A percentile compares a stretch with the other conserved stretches of the same genome.
Evolutionary conservation across 768 basidiomycete species (phyloP).

Genomic region (Cubamyces sp.): DNA sequence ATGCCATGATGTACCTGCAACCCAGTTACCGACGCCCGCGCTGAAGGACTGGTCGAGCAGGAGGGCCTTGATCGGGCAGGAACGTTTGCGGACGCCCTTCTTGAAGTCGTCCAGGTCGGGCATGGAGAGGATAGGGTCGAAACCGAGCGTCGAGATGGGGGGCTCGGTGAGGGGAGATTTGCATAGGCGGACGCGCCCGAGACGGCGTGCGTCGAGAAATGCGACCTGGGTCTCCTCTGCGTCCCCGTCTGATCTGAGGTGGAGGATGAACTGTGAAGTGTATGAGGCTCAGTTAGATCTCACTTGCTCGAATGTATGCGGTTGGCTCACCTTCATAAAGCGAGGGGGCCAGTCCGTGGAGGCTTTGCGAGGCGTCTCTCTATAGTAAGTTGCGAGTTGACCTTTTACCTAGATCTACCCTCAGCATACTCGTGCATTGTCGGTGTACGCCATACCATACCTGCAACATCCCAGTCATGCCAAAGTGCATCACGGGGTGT

Average conservation of each 20-base stretch:
- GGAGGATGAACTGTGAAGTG: constrained; percentile 58
- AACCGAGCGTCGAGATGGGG: constrained; percentile 73
- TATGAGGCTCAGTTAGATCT: neutral
- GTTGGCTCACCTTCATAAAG: constrained; percentile 57
- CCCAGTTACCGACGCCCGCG: constrained; percentile 84
- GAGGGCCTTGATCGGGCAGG: constrained; percentile 74
- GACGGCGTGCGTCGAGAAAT: constrained; percentile 71
- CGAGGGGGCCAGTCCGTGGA: constrained; percentile 65
- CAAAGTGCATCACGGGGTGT: constrained; percentile 76
- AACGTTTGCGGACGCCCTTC: constrained; percentile 50
- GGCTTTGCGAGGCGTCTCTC: constrained; percentile 44
- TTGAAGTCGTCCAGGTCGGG: constrained; percentile 58
- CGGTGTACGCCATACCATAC: constrained; percentile 34
- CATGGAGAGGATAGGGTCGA: constrained; percentile 77
- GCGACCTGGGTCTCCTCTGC: constrained; percentile 57
- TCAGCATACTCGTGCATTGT: neutral
- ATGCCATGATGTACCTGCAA: constrained; percentile 56
- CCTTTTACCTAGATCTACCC: constrained; percentile 51
- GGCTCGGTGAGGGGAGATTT: constrained; percentile 59
- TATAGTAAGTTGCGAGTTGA: constrained; percentile 52
- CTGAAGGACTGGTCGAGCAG: constrained; percentile 80
- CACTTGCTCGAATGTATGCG: neutral
- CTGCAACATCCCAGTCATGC: constrained; percentile 87
- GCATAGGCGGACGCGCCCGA: constrained; percentile 71
- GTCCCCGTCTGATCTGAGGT: constrained; percentile 48